Evolutionary conservation across 2,329 filamentous ascomycete species (phyloP).

Genomic region (Cyclaneusma minus): DNA sequence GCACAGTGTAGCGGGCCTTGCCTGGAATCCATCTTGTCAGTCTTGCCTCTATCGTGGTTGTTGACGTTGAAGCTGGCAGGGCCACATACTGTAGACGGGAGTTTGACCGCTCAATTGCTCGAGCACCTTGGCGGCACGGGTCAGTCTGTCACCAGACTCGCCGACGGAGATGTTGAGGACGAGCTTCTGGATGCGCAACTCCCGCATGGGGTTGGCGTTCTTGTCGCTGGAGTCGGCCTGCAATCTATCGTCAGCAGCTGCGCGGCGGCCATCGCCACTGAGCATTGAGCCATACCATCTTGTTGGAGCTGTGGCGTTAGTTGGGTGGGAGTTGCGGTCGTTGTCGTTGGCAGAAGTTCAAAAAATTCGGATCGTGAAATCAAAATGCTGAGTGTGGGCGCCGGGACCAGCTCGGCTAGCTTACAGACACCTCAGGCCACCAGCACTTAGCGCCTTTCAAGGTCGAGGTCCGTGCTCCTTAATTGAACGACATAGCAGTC

Average conservation of each 20-base stretch:
- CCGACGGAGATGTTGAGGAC: conserved; percentile 99
- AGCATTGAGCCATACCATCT: not conserved
- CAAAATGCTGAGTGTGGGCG: not conserved
- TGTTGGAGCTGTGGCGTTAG: conserved; percentile 3
- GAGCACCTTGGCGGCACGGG: conserved; percentile 98
- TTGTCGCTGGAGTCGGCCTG: conserved; percentile 62
- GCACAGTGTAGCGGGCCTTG: conserved; percentile 99
- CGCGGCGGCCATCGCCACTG: too few relatives aligned
- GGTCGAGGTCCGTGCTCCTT: too few relatives aligned
- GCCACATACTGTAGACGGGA: conserved; percentile 88
- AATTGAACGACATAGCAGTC: too few relatives aligned
- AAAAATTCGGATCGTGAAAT: conserved; percentile 7
- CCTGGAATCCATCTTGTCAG: conserved; percentile 30
- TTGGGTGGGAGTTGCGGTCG: conserved; percentile 9
- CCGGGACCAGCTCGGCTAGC: too few relatives aligned
- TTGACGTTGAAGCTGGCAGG: conserved; percentile 1
- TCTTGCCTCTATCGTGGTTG: not conserved
- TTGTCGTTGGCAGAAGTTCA: conserved; percentile 7
- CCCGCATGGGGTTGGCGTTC: conserved; percentile 95
- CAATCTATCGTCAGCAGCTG: conserved; percentile 14
- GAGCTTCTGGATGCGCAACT: conserved; percentile 98
- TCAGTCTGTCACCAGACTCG: conserved; percentile 99
- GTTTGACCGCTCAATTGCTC: conserved; percentile 99
- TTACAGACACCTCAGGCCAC: too few relatives aligned
- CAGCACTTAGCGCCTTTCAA: too few relatives aligned